phyloP scores from a whole-genome alignment of 257 asterid species.

The Solanum chilense region DNA sequence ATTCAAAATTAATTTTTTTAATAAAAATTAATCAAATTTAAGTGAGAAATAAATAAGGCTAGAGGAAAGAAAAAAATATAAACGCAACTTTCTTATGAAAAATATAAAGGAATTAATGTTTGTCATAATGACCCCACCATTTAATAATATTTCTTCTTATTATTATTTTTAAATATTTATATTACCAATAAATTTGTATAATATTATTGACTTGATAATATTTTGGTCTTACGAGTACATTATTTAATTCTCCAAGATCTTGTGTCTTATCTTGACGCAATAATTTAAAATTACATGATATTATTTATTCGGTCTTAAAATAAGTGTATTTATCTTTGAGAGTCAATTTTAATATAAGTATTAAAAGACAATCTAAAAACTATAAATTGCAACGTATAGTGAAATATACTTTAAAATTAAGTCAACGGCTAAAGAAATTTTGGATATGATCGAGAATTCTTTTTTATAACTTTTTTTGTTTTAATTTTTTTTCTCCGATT shows the following conservation, averaged over 20 bases:
- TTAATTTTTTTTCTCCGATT: accelerated
- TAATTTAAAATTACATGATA: too few relatives aligned
- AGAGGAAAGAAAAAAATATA: not conserved
- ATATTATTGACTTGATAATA: not conserved
- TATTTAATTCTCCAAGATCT: not conserved
- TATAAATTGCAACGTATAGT: too few relatives aligned
- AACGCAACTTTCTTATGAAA: not conserved
- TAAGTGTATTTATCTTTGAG: not conserved
- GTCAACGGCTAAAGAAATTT: not conserved
- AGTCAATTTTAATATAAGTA: too few relatives aligned
- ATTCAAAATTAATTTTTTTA: too few relatives aligned
- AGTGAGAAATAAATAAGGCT: too few relatives aligned
- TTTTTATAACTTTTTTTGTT: too few relatives aligned
- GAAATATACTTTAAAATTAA: too few relatives aligned
- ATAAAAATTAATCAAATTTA: too few relatives aligned
- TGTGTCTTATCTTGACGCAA: not conserved
- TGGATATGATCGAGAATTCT: too few relatives aligned
- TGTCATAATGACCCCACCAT: not conserved
- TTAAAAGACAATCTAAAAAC: not conserved
- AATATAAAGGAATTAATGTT: not conserved
- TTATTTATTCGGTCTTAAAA: too few relatives aligned
- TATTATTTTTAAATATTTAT: not conserved
- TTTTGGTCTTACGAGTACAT: not conserved
- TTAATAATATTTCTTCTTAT: not conserved
- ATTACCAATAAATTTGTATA: not conserved